These are phyloP conservation scores for Geotrichum candidum DNA, from an alignment of 1,139 yeast genomes.

Conservation along the genomic window DNA sequence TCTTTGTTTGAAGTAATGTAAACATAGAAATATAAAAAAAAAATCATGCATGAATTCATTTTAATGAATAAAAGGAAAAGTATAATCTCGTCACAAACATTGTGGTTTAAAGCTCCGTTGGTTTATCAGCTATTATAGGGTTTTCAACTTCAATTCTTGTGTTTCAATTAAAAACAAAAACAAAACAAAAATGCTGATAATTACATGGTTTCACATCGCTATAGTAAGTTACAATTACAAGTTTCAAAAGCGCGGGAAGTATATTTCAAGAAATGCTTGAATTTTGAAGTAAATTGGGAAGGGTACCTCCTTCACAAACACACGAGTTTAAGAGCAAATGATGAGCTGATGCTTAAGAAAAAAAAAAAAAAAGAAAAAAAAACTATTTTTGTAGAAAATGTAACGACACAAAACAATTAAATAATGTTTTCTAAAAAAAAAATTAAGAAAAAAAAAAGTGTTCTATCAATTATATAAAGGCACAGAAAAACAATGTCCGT, in stretches of 20 bases:
- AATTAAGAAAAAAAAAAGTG: background rate
- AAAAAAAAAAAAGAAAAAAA: background rate
- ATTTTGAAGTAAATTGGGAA: too few relatives aligned
- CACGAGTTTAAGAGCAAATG: too few relatives aligned
- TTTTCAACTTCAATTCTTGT: too few relatives aligned
- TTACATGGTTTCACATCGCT: too few relatives aligned
- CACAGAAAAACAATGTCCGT: conserved; percentile 26
- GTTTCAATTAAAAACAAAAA: too few relatives aligned
- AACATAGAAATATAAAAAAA: background rate
- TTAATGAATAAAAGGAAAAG: background rate
- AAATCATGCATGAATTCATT: background rate
- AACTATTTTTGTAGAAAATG: background rate
- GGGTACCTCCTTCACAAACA: too few relatives aligned
- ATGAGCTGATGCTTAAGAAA: background rate
- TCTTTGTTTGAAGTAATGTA: background rate
- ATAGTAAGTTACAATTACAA: too few relatives aligned
- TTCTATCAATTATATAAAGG: conserved; percentile 14
- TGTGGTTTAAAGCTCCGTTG: background rate
- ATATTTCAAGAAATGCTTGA: too few relatives aligned
- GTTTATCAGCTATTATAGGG: too few relatives aligned
- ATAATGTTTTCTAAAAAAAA: background rate
- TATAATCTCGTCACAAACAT: background rate
- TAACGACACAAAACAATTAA: background rate
- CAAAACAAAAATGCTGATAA: too few relatives aligned
- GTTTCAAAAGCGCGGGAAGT: too few relatives aligned